Conservation (phyloP, 179 eudicot genomes). For the Silene vulgaris region DNA sequence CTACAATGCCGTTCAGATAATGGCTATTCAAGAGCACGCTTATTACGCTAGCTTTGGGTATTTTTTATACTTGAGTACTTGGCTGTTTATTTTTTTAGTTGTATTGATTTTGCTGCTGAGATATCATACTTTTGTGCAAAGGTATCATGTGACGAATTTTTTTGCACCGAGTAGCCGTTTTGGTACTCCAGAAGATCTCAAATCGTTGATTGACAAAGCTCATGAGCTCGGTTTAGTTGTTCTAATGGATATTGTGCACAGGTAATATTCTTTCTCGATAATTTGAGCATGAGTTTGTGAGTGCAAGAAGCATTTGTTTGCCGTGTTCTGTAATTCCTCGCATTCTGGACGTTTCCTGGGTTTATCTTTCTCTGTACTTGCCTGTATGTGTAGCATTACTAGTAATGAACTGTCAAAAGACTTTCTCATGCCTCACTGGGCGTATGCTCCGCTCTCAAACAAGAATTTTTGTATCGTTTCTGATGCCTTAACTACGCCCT, state of each 20-base stretch:
- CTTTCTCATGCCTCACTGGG: background rate
- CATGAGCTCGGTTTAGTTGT: conserved; percentile 93
- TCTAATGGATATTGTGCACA: conserved; percentile 98
- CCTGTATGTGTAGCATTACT: background rate
- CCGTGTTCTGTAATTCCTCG: background rate
- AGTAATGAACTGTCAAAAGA: background rate
- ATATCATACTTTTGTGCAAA: conserved; percentile 27
- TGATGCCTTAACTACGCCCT: background rate
- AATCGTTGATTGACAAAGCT: conserved; percentile 95
- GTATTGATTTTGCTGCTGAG: conserved; percentile 8
- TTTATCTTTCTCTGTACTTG: background rate
- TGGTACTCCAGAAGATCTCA: conserved; percentile 97
- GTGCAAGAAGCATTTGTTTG: background rate
- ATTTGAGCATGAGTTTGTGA: conserved; percentile 13
- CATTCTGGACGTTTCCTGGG: background rate
- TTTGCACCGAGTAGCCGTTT: conserved; percentile 99
- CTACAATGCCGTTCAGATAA: conserved; percentile 95
- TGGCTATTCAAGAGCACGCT: conserved; percentile 99
- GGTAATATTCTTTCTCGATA: conserved; percentile 35
- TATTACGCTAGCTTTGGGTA: conserved; percentile 99
- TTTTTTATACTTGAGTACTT: conserved; percentile 12
- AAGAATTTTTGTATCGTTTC: too few species aligned
- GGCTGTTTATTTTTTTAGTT: background rate
- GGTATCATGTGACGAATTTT: conserved; percentile 97
- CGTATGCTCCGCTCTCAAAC: background rate